Evolutionary conservation across 2,329 filamentous ascomycete genomes (phyloP).

Genomic region (Orbilia ellipsospora): DNA sequence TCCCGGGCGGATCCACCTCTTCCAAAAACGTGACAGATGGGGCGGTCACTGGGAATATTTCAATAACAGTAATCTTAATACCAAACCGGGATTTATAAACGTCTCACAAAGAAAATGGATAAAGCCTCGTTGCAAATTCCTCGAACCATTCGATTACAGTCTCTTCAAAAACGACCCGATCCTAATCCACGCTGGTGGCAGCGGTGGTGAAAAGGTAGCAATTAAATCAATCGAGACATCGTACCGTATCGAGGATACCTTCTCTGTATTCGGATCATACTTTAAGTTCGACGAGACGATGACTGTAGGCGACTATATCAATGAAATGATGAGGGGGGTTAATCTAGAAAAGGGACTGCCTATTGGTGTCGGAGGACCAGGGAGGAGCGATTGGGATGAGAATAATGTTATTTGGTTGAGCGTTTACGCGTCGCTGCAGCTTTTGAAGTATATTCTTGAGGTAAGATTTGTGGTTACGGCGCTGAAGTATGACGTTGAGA

Average conservation of each 20-base stretch:
- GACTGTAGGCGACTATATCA: conserved; percentile 35
- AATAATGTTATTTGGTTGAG: conserved; percentile 36
- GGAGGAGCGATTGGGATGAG: background rate
- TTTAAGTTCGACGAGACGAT: conserved; percentile 5
- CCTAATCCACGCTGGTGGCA: conserved; percentile 7
- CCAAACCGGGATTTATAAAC: background rate
- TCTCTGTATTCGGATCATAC: background rate
- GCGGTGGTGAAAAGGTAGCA: conserved; percentile 4
- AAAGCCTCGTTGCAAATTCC: conserved; percentile 16
- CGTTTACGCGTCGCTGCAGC: background rate
- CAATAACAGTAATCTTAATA: background rate
- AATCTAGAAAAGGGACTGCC: background rate
- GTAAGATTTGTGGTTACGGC: conserved; percentile 14
- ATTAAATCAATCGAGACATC: background rate
- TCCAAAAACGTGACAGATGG: conserved; percentile 14
- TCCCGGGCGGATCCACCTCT: conserved; percentile 14
- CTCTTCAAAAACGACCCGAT: conserved; percentile 42
- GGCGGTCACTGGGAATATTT: conserved; percentile 14
- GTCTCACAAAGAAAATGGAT: background rate
- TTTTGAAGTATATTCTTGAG: background rate
- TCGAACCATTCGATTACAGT: conserved; percentile 27
- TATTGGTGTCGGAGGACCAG: background rate
- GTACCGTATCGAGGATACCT: background rate
- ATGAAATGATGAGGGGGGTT: background rate
- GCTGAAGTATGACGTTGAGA: conserved; percentile 2